These are phyloP conservation scores for Daldinia sp. DNA, from an alignment of 2,329 filamentous ascomycete genomes.

Conservation along the genomic window DNA sequence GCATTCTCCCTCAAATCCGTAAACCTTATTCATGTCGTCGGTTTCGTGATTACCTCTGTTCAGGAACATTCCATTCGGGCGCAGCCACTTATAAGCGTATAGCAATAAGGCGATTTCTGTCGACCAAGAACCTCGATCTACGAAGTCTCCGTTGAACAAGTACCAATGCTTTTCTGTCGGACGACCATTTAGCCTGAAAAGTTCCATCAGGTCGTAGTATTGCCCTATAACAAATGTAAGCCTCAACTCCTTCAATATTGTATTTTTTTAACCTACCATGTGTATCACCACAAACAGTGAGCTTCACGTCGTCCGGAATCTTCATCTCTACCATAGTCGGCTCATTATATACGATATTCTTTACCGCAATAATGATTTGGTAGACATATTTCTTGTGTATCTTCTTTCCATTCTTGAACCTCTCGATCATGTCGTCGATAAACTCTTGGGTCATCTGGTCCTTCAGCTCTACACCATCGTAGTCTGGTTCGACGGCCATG, in stretches of 20 bases:
- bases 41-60: slow-evolving; percentile 99
- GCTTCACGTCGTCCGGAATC: slow-evolving; percentile 78
- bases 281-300: slow-evolving; percentile 97
- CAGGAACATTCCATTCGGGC: slow-evolving; percentile 88
- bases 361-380: slow-evolving; percentile 92
- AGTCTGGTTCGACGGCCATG: slow-evolving; percentile 83
- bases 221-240: slow-evolving; percentile 72
- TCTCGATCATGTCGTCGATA: slow-evolving; percentile 94
- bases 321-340: slow-evolving; percentile 96
- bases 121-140: slow-evolving; percentile 97
- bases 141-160: slow-evolving; percentile 98
- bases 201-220: slow-evolving; percentile 96
- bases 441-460: slow-evolving; percentile 95
- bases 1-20: slow-evolving; percentile 98
- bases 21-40: slow-evolving; percentile 98
- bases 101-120: slow-evolving; percentile 94
- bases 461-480: slow-evolving; percentile 84
- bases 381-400: slow-evolving; percentile 97
- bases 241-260: background rate
- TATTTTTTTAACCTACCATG: slow-evolving; percentile 74
- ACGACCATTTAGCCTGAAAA: slow-evolving; percentile 90
- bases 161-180: slow-evolving; percentile 91
- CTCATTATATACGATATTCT: slow-evolving; percentile 90
- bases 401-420: slow-evolving; percentile 97
- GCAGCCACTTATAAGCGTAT: slow-evolving; percentile 97